These are phyloP conservation scores for Hypoxylon sp. DNA, from an alignment of 2,329 filamentous ascomycete species.

Conservation along the genomic window DNA sequence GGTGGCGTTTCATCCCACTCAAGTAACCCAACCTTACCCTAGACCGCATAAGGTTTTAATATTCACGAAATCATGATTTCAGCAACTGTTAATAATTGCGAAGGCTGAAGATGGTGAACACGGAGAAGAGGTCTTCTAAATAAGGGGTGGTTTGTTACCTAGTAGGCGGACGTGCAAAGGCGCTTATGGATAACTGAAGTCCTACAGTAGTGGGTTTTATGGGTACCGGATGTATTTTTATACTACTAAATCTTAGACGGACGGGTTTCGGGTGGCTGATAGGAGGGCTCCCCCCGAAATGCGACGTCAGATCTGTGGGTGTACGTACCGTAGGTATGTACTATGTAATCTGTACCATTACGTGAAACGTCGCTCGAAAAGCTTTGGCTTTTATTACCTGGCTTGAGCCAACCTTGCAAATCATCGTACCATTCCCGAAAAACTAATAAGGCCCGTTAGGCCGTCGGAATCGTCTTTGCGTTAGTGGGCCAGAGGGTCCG, in stretches of 20 bases:
- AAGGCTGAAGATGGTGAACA: conserved; percentile 19
- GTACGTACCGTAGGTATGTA: no score
- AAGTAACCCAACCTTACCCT: conserved; percentile 26
- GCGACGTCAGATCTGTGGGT: conserved; percentile 39
- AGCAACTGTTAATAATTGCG: conserved; percentile 8
- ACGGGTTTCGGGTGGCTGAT: conserved; percentile 32
- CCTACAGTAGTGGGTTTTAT: not conserved
- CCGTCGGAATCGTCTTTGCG: conserved; percentile 11
- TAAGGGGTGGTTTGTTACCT: conserved; percentile 21
- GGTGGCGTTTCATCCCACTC: conserved; percentile 42
- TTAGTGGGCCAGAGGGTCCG: conserved; percentile 26
- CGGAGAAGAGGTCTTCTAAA: conserved; percentile 3
- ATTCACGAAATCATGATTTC: conserved; percentile 14
- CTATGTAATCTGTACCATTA: conserved; percentile 16
- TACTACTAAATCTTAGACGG: conserved; percentile 12
- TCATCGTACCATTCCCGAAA: conserved; percentile 29
- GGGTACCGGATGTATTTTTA: not conserved
- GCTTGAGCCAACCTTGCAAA: conserved; percentile 41
- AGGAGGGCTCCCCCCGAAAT: conserved; percentile 30
- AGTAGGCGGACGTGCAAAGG: not conserved
- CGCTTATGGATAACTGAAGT: conserved; percentile 1
- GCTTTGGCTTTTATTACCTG: conserved; percentile 30
- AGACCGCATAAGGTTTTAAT: conserved; percentile 23
- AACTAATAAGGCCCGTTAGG: conserved; percentile 10
- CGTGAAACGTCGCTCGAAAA: conserved; percentile 29